Evolutionary conservation across 371 early-diverging fungal species (phyloP).

Genomic region (Capniomyces stellatus): DNA sequence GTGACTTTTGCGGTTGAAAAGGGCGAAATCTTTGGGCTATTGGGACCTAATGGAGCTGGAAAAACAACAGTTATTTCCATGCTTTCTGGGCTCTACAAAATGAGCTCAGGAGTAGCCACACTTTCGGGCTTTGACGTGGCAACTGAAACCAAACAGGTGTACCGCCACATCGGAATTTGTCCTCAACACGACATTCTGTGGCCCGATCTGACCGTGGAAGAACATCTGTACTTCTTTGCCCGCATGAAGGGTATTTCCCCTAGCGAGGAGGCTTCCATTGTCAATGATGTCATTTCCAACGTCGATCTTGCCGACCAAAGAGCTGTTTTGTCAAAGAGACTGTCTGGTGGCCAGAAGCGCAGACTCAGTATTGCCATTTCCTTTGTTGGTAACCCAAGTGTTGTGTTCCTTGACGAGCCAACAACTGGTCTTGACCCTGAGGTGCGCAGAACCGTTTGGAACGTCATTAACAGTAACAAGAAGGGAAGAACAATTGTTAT

Average conservation of each 20-base stretch:
- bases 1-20: slow-evolving; percentile 43
- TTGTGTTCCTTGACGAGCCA: slow-evolving; percentile 74
- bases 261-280: slow-evolving; percentile 27
- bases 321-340: slow-evolving; percentile 31
- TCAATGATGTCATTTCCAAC: slow-evolving; percentile 25
- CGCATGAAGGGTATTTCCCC: slow-evolving; percentile 41
- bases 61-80: slow-evolving; percentile 42
- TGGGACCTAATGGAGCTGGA: slow-evolving; percentile 39
- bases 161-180: slow-evolving; percentile 45
- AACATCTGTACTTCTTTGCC: slow-evolving; percentile 54
- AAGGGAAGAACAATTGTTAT: slow-evolving; percentile 40
- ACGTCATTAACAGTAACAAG: slow-evolving; percentile 37
- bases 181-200: slow-evolving; percentile 61
- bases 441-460: slow-evolving; percentile 48
- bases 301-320: slow-evolving; percentile 33
- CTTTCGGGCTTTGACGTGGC: slow-evolving; percentile 39
- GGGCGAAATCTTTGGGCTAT: slow-evolving; percentile 37
- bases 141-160: slow-evolving; percentile 36
- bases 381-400: slow-evolving; percentile 52
- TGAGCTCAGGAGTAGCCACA: slow-evolving; percentile 35
- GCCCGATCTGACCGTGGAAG: slow-evolving; percentile 51
- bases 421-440: slow-evolving; percentile 60
- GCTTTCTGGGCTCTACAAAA: slow-evolving; percentile 42
- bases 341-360: slow-evolving; percentile 52
- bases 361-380: slow-evolving; percentile 52